These are phyloP conservation scores for Zizania palustris DNA, from an alignment of 202 grass and related monocot genomes.

Conservation along the genomic window DNA sequence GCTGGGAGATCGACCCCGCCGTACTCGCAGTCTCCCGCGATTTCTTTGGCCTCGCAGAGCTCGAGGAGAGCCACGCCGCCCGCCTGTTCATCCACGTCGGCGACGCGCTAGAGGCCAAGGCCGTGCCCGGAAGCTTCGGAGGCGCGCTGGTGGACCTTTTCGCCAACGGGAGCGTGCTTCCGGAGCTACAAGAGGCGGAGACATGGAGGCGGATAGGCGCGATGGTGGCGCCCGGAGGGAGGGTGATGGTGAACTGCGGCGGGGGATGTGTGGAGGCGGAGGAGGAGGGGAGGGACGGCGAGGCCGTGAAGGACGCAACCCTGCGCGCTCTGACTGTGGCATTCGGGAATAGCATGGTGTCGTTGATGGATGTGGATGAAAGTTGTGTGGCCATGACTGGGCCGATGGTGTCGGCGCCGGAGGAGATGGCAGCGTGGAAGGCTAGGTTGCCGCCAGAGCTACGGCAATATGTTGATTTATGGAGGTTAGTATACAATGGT, in stretches of 20 bases:
- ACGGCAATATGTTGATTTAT: constrained; percentile 54
- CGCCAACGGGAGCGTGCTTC: constrained; percentile 68
- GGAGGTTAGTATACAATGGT: constrained; percentile 37
- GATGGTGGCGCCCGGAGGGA: constrained; percentile 47
- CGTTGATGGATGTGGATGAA: constrained; percentile 61
- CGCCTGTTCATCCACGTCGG: constrained; percentile 53
- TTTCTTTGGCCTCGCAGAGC: constrained; percentile 70
- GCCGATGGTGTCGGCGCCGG: constrained; percentile 21
- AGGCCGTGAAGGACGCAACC: constrained; percentile 64
- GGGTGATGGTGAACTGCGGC: constrained; percentile 83
- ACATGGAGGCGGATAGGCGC: constrained; percentile 53
- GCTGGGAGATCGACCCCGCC: constrained; percentile 71
- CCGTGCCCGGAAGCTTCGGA: constrained; percentile 55
- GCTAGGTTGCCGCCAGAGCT: constrained; percentile 53
- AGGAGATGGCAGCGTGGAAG: constrained; percentile 56
- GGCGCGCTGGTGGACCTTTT: constrained; percentile 79
- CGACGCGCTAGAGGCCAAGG: constrained; percentile 56
- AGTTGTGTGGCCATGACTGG: constrained; percentile 67
- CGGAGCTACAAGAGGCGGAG: constrained; percentile 61
- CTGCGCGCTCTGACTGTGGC: constrained; percentile 52
- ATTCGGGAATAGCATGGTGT: constrained; percentile 58
- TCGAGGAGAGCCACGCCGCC: constrained; percentile 52
- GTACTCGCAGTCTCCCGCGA: constrained; percentile 68
- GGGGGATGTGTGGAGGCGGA: constrained; percentile 76
- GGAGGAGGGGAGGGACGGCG: constrained; percentile 59